Percentiles rank a stretch among this genome's conserved stretches.
Evolutionary conservation across 148 eudicot genomes (phyloP).

Genomic region (Dianthus caryophyllus): DNA sequence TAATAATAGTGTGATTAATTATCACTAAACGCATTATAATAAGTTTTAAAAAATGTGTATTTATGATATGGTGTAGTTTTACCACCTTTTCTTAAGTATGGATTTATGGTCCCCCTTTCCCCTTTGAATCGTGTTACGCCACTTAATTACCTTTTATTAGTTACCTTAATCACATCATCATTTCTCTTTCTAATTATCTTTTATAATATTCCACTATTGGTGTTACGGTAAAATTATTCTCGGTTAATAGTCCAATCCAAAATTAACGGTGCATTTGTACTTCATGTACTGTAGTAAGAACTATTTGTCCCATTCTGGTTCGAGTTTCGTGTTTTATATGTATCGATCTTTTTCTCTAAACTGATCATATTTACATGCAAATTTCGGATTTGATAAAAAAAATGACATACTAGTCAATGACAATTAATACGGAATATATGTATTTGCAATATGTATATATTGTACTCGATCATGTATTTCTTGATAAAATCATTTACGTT

Average conservation of each 20-base stretch:
- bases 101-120: constrained; percentile 17
- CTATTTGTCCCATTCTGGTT: too few species aligned
- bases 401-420: too few species aligned
- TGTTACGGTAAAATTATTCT: not conserved
- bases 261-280: not conserved
- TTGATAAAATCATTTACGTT: too few species aligned
- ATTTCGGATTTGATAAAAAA: too few species aligned
- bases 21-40: not conserved
- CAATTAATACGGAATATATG: too few species aligned
- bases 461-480: too few species aligned
- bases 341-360: too few species aligned
- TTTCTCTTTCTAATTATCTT: not conserved
- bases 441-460: too few species aligned
- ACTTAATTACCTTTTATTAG: not conserved
- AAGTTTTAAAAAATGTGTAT: too few species aligned
- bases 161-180: constrained; percentile 3
- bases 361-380: too few species aligned
- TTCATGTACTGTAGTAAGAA: too few species aligned
- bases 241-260: not conserved
- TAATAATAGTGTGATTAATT: constrained; percentile 7
- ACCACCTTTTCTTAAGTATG: constrained; percentile 2
- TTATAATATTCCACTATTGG: not conserved
- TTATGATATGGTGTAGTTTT: not conserved
- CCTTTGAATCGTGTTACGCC: constrained; percentile 9
- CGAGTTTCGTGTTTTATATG: too few species aligned